Base-by-base conservation (phyloP, 1,284 basidiomycete genomes). In the Sanguinoderma infundibulare region DNA sequence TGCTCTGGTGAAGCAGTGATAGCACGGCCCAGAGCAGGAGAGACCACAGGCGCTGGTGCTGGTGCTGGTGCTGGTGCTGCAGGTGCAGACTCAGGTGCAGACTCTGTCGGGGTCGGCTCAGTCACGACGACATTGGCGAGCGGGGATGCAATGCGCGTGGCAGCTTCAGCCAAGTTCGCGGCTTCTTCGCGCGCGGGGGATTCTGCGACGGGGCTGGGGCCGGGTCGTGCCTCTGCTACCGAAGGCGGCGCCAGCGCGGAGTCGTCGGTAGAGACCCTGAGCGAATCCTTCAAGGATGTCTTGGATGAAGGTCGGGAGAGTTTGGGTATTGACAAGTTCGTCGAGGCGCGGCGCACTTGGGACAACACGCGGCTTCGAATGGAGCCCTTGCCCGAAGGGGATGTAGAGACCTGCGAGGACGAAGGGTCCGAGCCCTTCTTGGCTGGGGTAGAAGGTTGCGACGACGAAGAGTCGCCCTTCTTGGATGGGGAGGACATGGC, bases 291-390 rank as follows among this genome's bases (percentile, higher is more conserved):
- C 57, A 74, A 57, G 28, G 71, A 73, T 39, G 53, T 64, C 67
- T 72, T 74, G 28, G 74, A 73, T 28, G 67, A 66, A 2, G 73
- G 68, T 63, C 64, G 70, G 47, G 73, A 73, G 54, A 64, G 67
- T 72, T 79, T 75, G 42, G 73, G 60, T 44, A 80, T 72, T 24
- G 73, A 67, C 54, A 86, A 72, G 6, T 79, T 73, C 0, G 81
- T 79, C 3, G 85, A 85, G 22, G 82, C 80, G 34, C 84, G 80
- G 17, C 84, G 81, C 69, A 85, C 75, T 56, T 77, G 77, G 52
- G 77, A 78, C 55, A 81, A 72, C 72, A 78, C 72, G 24, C 77
- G 74, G n/a, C 67, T 67, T 55, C 72, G 70, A 38, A 76, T 63
- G 26, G 73, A 74, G 60, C 65, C 49, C 49, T 51, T 53, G n/a